phyloP scores from a whole-genome alignment of 306 rosid species.

The Prosopis cineraria region DNA sequence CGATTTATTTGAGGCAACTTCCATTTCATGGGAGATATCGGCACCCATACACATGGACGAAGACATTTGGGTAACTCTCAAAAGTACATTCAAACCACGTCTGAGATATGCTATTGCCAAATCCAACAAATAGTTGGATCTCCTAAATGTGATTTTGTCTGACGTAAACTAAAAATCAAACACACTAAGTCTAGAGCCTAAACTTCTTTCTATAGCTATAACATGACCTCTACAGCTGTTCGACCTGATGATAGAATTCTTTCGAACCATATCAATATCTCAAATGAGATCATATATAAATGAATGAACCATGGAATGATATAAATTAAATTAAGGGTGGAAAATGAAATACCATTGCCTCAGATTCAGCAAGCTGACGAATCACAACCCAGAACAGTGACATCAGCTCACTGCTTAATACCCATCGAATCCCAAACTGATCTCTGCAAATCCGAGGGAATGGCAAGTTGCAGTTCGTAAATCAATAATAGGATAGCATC shows the following conservation, averaged over 20 bases:
- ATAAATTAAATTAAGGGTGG: neutral
- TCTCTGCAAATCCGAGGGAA: constrained; percentile 37
- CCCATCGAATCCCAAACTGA: constrained; percentile 52
- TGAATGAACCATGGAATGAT: neutral
- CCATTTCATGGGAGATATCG: constrained; percentile 1
- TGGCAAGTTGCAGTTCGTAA: constrained; percentile 31
- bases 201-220: no score
- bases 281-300: neutral
- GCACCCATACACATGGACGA: no score
- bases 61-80: no score
- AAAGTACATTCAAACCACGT: no score
- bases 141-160: no score
- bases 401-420: constrained; percentile 68
- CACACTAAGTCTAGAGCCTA: no score
- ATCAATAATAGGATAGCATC: constrained; percentile 13
- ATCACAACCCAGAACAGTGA: constrained; percentile 62
- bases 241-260: neutral
- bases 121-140: no score
- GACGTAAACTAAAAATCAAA: no score
- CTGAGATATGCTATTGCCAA: no score
- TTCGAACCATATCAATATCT: neutral
- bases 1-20: neutral
- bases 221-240: constrained; percentile 11
- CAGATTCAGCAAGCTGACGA: constrained; percentile 74
- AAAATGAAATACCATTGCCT: constrained; percentile 67